These are phyloP conservation scores for Fusarium torulosum DNA, from an alignment of 2,329 filamentous ascomycete genomes.

Conservation along the genomic window DNA sequence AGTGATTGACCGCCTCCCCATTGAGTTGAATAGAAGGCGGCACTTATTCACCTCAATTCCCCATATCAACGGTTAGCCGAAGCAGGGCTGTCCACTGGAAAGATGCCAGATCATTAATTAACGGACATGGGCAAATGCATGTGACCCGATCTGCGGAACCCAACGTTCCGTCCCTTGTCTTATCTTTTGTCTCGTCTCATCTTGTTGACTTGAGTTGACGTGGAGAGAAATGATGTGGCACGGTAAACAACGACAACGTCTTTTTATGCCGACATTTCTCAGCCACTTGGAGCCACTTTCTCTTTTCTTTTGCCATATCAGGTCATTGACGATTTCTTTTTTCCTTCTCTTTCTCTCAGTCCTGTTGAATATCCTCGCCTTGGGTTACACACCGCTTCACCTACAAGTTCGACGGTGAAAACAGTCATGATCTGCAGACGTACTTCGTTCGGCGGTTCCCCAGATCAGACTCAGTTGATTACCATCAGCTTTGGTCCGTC, in stretches of 20 bases:
- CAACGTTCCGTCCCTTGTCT: constrained; percentile 15
- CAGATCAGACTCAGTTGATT: neutral
- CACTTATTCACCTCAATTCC: constrained; percentile 25
- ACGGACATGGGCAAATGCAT: constrained; percentile 43
- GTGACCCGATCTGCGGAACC: constrained; percentile 46
- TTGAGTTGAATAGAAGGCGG: constrained; percentile 12
- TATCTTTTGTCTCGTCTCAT: neutral
- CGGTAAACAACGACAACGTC: constrained; percentile 8
- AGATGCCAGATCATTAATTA: constrained; percentile 40
- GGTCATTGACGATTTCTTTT: constrained; percentile 6
- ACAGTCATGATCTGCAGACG: constrained; percentile 2
- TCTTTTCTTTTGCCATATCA: constrained; percentile 8
- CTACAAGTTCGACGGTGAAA: neutral
- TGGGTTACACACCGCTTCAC: neutral
- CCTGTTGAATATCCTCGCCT: neutral
- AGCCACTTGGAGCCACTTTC: constrained; percentile 6
- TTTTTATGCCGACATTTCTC: constrained; percentile 24
- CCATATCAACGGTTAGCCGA: constrained; percentile 27
- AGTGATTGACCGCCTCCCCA: constrained; percentile 28
- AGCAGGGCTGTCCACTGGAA: constrained; percentile 38
- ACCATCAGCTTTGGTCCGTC: neutral
- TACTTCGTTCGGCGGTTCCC: neutral
- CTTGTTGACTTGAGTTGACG: constrained; percentile 18
- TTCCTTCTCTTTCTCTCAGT: neutral
- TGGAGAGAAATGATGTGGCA: constrained; percentile 37